These are phyloP conservation scores for Candida vartiovaarae DNA, from an alignment of 805 yeast species.

Conservation along the genomic window DNA sequence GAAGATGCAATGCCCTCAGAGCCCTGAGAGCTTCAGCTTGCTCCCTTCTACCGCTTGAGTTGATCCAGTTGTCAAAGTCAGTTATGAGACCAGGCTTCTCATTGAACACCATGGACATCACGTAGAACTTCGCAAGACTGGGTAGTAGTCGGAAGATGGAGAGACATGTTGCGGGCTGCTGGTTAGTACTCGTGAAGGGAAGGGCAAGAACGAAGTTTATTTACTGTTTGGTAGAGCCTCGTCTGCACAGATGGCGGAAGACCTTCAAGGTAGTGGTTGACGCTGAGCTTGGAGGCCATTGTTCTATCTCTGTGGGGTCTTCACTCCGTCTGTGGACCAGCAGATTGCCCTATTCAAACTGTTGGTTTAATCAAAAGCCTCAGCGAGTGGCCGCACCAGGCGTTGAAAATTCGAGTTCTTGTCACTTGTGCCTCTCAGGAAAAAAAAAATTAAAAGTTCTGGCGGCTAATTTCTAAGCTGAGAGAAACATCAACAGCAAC, in stretches of 20 bases:
- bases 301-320: neutral
- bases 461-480: no score
- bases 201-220: slow-evolving; percentile 5
- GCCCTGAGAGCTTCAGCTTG: slow-evolving; percentile 74
- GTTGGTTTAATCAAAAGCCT: no score
- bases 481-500: no score
- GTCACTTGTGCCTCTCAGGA: no score
- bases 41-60: slow-evolving; percentile 42
- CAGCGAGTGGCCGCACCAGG: no score
- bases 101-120: slow-evolving; percentile 80
- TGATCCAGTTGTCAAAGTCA: slow-evolving; percentile 73
- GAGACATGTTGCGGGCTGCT: slow-evolving; percentile 81
- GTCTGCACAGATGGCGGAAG: slow-evolving; percentile 83
- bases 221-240: slow-evolving; percentile 60
- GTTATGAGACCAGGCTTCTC: slow-evolving; percentile 63
- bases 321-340: neutral
- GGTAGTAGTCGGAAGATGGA: slow-evolving; percentile 90
- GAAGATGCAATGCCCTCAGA: slow-evolving; percentile 66
- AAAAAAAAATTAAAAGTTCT: no score
- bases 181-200: neutral
- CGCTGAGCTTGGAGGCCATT: slow-evolving; percentile 47
- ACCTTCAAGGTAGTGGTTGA: slow-evolving; percentile 83
- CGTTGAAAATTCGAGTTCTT: no score
- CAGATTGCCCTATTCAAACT: no score
- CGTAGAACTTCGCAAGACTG: slow-evolving; percentile 78